phyloP scores from a whole-genome alignment of 805 yeast genomes.

The Metschnikowia borealis region DNA sequence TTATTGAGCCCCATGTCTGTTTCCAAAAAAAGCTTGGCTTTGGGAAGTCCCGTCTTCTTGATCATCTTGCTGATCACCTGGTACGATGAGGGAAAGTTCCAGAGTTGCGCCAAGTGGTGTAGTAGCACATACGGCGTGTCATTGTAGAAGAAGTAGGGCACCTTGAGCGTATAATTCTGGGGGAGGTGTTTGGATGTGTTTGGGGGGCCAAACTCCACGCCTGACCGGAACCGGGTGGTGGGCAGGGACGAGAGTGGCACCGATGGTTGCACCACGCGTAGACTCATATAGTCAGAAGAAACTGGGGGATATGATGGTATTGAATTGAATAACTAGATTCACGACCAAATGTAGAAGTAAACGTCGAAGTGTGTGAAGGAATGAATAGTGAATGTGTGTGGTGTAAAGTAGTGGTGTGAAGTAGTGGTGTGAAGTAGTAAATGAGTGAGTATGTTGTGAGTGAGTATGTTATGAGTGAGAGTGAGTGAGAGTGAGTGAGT shows the following conservation, averaged over 20 bases:
- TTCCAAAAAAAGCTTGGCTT: conserved; percentile 16
- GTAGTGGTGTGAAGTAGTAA: too few relatives aligned
- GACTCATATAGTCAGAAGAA: not conserved
- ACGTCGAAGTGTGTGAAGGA: too few relatives aligned
- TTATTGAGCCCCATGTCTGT: conserved; percentile 22
- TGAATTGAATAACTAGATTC: too few relatives aligned
- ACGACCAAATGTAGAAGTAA: too few relatives aligned
- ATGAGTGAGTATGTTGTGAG: too few relatives aligned
- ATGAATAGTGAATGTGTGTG: too few relatives aligned
- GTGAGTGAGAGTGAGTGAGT: too few relatives aligned
- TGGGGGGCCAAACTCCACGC: conserved; percentile 8
- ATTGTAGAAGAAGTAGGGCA: conserved; percentile 10
- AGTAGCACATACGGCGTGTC: conserved; percentile 22
- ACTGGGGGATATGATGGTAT: not conserved
- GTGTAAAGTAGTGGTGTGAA: too few relatives aligned
- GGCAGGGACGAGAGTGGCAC: not conserved
- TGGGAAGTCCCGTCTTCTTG: conserved; percentile 17
- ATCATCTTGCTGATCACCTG: conserved; percentile 32
- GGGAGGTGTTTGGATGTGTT: conserved; percentile 4
- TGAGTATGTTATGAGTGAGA: too few relatives aligned
- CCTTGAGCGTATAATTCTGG: conserved; percentile 5
- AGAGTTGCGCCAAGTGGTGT: conserved; percentile 28
- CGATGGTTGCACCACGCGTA: not conserved
- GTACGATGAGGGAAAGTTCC: conserved; percentile 42
- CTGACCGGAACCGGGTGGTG: conserved; percentile 9